Evolutionary conservation across 805 yeast genomes (phyloP).

Genomic region (Wickerhamiella sorbophila): DNA sequence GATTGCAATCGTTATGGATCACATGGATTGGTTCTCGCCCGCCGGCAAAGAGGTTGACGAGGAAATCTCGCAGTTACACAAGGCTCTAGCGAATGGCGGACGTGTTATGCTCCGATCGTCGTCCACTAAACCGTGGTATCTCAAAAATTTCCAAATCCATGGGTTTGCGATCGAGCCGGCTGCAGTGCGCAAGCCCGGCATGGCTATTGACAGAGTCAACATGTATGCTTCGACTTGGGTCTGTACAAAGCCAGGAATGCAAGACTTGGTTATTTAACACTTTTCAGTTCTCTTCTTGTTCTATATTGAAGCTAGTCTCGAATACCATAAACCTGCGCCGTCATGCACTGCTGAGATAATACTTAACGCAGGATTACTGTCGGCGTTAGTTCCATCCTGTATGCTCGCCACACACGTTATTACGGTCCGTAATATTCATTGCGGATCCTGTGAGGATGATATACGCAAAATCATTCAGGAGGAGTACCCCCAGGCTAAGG

Average conservation of each 20-base stretch:
- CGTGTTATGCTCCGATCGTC: conserved; percentile 69
- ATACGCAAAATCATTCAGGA: conserved; percentile 24
- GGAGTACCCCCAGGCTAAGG: conserved; percentile 14
- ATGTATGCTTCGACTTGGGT: conserved; percentile 89
- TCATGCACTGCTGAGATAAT: too few species aligned
- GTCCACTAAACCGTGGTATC: conserved; percentile 63
- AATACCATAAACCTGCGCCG: too few species aligned
- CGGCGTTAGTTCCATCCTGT: too few species aligned
- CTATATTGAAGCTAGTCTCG: too few species aligned
- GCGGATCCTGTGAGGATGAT: conserved; percentile 35
- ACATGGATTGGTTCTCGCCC: conserved; percentile 83
- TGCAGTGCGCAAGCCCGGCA: conserved; percentile 48
- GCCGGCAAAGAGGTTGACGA: conserved; percentile 45
- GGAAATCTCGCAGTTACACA: conserved; percentile 50
- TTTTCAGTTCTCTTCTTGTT: not conserved
- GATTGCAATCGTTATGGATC: conserved; percentile 76
- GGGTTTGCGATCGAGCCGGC: conserved; percentile 62
- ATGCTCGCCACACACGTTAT: conserved; percentile 9
- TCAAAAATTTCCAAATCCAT: conserved; percentile 44
- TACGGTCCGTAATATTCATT: conserved; percentile 37
- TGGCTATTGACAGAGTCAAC: conserved; percentile 62
- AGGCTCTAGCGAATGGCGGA: conserved; percentile 52
- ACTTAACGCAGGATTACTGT: too few species aligned
- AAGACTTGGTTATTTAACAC: not conserved
- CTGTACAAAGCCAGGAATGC: conserved; percentile 37